Evolutionary conservation across 148 eudicot species (phyloP).

Genomic region (Fagopyrum tataricum): DNA sequence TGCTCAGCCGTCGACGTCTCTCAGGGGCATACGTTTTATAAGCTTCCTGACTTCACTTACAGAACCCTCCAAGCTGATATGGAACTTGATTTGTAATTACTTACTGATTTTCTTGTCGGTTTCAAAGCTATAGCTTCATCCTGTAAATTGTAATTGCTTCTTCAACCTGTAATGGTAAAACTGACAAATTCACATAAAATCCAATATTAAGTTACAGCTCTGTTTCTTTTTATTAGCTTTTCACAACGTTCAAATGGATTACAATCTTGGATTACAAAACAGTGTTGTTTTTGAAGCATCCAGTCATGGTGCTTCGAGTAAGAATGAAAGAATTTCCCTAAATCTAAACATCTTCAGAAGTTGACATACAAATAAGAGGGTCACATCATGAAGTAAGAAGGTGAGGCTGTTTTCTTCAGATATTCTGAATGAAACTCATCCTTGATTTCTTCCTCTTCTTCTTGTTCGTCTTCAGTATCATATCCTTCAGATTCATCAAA

Average conservation of each 20-base stretch:
- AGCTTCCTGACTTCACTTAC: conserved; percentile 44
- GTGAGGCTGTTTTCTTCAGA: conserved; percentile 6
- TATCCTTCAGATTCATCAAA: conserved; percentile 12
- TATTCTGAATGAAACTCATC: conserved; percentile 7
- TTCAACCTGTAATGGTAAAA: not conserved
- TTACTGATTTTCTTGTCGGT: not conserved
- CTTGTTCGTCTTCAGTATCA: conserved; percentile 3
- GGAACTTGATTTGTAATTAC: not conserved
- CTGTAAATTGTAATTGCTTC: not conserved
- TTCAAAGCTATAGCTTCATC: not conserved
- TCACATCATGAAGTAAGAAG: conserved; percentile 19
- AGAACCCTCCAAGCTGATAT: conserved; percentile 33
- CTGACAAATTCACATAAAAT: not conserved
- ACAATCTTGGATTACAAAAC: not conserved
- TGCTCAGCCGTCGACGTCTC: not conserved
- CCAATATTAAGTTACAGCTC: not conserved
- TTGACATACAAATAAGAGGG: conserved; percentile 14
- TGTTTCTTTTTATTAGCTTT: too few species aligned
- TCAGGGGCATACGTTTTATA: conserved; percentile 23
- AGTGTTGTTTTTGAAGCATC: not conserved
- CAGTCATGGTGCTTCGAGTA: not conserved
- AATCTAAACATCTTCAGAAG: not conserved
- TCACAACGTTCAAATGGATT: not conserved
- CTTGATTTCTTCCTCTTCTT: not conserved
- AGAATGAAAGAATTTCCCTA: not conserved